Percentiles rank a stretch among this genome's conserved stretches.
Conservation (phyloP, 2,329 filamentous ascomycete species). For the Madurella mycetomatis region DNA sequence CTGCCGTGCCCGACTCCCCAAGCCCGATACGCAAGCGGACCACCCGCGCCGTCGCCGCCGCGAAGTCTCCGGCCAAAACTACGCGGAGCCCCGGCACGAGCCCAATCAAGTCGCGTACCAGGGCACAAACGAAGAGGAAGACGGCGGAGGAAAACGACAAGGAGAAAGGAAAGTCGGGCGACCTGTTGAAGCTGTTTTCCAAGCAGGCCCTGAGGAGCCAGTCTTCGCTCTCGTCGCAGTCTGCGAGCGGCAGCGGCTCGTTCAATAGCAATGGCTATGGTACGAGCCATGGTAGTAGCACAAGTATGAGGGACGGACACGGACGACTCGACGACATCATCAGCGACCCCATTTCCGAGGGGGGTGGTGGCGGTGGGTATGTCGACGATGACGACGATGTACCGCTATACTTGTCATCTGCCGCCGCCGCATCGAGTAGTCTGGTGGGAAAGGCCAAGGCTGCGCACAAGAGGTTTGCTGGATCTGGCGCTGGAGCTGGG, state of each 20-base stretch:
- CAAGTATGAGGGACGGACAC: background rate
- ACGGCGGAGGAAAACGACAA: slow-evolving; percentile 37
- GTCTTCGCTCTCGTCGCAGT: slow-evolving; percentile 19
- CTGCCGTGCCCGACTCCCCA: slow-evolving; percentile 32
- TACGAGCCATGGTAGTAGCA: background rate
- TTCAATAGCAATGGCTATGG: slow-evolving; percentile 24
- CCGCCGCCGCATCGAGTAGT: slow-evolving; percentile 47
- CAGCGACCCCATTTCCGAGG: slow-evolving; percentile 57
- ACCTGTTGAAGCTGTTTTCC: slow-evolving; percentile 57
- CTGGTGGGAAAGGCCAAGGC: slow-evolving; percentile 52
- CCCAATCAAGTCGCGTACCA: slow-evolving; percentile 39
- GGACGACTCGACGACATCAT: slow-evolving; percentile 43
- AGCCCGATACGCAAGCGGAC: slow-evolving; percentile 38
- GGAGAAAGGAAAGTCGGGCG: slow-evolving; percentile 51
- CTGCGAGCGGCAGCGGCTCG: slow-evolving; percentile 21
- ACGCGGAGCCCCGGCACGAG: slow-evolving; percentile 40
- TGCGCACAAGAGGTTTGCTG: slow-evolving; percentile 50
- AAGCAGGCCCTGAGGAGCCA: slow-evolving; percentile 52
- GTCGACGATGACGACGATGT: slow-evolving; percentile 29
- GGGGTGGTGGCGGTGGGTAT: slow-evolving; percentile 51
- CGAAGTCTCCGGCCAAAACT: slow-evolving; percentile 1
- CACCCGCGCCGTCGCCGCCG: slow-evolving; percentile 18
- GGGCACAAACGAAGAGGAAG: slow-evolving; percentile 19
- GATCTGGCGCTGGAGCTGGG: slow-evolving; percentile 18
- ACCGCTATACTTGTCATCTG: slow-evolving; percentile 5